Percentiles rank a stretch among this genome's conserved stretches.
These are phyloP conservation scores for Xylariaceae sp. DNA, from an alignment of 2,329 filamentous ascomycete genomes.

Conservation along the genomic window DNA sequence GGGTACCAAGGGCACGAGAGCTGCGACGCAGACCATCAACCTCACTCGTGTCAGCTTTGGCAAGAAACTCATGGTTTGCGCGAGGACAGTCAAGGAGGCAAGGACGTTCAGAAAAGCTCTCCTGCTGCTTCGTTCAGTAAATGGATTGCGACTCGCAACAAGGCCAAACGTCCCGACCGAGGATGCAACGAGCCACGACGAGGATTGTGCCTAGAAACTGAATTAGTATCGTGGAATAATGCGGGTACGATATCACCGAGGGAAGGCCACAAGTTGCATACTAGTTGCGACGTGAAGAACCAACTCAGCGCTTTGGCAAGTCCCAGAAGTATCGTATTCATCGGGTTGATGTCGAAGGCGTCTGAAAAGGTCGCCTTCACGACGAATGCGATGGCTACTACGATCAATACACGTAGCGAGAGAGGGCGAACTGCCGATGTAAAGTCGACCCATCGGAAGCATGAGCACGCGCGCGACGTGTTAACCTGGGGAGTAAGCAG, in stretches of 20 bases:
- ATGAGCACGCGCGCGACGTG: slow-evolving; percentile 8
- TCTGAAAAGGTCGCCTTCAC: slow-evolving; percentile 26
- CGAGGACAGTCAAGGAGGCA: slow-evolving; percentile 31
- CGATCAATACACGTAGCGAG: slow-evolving; percentile 19
- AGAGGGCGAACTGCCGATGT: slow-evolving; percentile 23
- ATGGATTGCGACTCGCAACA: slow-evolving; percentile 29
- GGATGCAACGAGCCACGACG: slow-evolving; percentile 33
- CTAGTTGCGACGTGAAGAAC: slow-evolving; percentile 33
- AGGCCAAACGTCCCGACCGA: slow-evolving; percentile 33
- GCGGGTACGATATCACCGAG: too few species aligned
- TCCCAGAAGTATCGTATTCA: slow-evolving; percentile 23
- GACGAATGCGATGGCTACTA: slow-evolving; percentile 18
- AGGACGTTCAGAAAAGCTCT: slow-evolving; percentile 27
- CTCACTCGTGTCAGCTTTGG: slow-evolving; percentile 30
- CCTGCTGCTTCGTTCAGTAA: slow-evolving; percentile 25
- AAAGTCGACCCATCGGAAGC: slow-evolving; percentile 35
- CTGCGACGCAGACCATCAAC: slow-evolving; percentile 30
- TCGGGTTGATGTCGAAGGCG: slow-evolving; percentile 16
- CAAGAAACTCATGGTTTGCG: slow-evolving; percentile 31
- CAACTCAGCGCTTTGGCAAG: slow-evolving; percentile 33
- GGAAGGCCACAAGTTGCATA: slow-evolving; percentile 20
- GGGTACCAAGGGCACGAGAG: slow-evolving; percentile 30
- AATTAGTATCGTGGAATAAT: neutral
- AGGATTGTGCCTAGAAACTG: slow-evolving; percentile 29
- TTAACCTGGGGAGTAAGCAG: slow-evolving; percentile 22